Base-by-base conservation (phyloP, 129 eudicot species). In the Calendula officinalis region DNA sequence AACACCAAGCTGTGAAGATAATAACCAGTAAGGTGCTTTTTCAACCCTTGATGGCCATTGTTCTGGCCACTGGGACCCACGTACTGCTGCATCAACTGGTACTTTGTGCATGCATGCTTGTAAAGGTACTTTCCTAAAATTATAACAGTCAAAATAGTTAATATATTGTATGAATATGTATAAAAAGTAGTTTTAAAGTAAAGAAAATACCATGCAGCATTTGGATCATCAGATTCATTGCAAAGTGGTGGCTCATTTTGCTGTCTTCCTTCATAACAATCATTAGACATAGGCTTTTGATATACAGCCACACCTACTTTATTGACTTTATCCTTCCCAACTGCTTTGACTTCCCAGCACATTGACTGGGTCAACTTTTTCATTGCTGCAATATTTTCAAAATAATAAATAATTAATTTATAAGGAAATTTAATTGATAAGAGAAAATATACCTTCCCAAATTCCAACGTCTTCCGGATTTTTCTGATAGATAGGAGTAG, bases 41-140 rank as follows among this genome's bases (percentile, higher is more conserved):
- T 38, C 80, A 47, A 74, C 70, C 61, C 95, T 81, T 14, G 75
- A 72, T 17, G 97, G 85, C 97, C 97, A 89, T 66, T 75, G 63
- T 70, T 83, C 88, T 6, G 97, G 95, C 95, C 88, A 89, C 43
- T 75, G 80, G 39, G 95, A 66, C 42, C 97, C 97, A 15, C 97
- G 86, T 44, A 68, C 84, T 6, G 73, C 6, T 49, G 70, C 81
- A 17, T 52, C 80, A 14, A 76, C 79, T 4, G 97, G 97, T 1
- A 86, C 59, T 80, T 80, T 86, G 72, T 89, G 97, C 88, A 89
- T 78, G 77, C 95, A 89, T 54, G 97, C 54, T 72, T 89, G 95
- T 43, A 89, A 58, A 55, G 90, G 97, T 60, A 89, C 91, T 73
- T 78, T 83, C 97, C 97, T 89, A 71, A 54, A 42, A 51, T 54